Base-by-base conservation (phyloP, 441 rosid species). In the Erodium texanum region DNA sequence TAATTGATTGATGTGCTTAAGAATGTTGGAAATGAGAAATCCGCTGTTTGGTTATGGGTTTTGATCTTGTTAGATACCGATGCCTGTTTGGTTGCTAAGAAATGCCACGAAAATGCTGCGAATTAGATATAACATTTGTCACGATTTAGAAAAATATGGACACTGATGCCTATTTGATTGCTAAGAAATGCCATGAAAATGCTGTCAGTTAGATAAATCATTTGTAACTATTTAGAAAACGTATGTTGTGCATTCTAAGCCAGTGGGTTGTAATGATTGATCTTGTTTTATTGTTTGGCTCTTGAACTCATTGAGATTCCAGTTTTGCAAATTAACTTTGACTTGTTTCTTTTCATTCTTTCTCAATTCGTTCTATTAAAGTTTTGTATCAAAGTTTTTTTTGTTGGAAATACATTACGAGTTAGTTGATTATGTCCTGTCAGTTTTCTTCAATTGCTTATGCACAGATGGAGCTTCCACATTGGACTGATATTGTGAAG, bases 401-500 rank as follows among this genome's bases (percentile, higher is more conserved):
- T n/a, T n/a, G n/a, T n/a, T n/a, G n/a, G 20, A 6, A 54, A 6
- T 54, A 54, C 23, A 54, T 54, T 54, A 6, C 16, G 3, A 16
- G 6, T 54, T 10, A 7, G 23, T 7, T 54, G 23, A 54, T 16
- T 5, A 19, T 54, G 61, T 54, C 22, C 0, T 54, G 3, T 3
- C 24, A 18, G 2, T 54, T 16, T 54, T 54, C 22, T 41, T 41
- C 48, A 0, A 11, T 41, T 41, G 48, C 48, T 9, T 7, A 2
- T 41, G 48, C 23, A 4, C 79, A 89, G 96, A 79, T 91, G 41
- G 97, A 91, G 81, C 84, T 91, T 75, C 97, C 96, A 10, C 74
- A 70, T 7, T 91, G 96, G 97, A 87, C 92, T 23, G 97, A 91
- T 69, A 87, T 92, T 54, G 97, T 92, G 76, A 92, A 92, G 83